Evolutionary conservation across 2,329 filamentous ascomycete species (phyloP), one percentile per base, ranked within the genome.

Genomic region (Alternaria sp.): DNA sequence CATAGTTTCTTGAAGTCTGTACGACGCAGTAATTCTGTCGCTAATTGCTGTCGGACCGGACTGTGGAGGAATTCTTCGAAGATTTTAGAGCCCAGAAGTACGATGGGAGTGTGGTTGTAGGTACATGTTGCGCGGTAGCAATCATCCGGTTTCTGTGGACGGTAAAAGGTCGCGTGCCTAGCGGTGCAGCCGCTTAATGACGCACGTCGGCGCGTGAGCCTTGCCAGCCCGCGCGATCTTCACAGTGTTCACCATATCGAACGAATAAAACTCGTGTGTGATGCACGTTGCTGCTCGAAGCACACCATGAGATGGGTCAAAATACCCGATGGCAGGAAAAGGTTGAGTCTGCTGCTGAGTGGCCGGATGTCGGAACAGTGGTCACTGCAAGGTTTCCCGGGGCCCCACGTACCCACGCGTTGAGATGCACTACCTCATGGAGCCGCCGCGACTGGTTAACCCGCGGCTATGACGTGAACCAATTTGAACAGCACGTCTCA

Each of bases 1-100:
- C 69, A 71, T 71, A 34, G 53, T 51, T 14, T 58, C 53, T 18
- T 43, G 43, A 18, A 34, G 44, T 47, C 24, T 54, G n/a, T 43
- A 30, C 28, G 32, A 24, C 1, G 28, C n/a, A 12, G 47, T 57
- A 14, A 18, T 22, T 20, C 43, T 54, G 34, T 64, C 43, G 46
- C 22, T 61, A 20, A 26, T 43, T 41, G 22, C 18, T 48, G 22
- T 57, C 57, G 55, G 56, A 55, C 47, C 54, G 57, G 30, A 54
- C 30, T 28, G 6, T 26, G 28, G 39, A 46, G 20, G 42, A 1
- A 22, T 22, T 28, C 20, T 12, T 24, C 9, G 26, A 34, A 48
- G 42, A 11, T 60, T 34, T 24, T 8, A 7, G 11, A 43, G 43
- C 24, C 24, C 20, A 38, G 30, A 22, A 36, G 24, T 20, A 38